phyloP scores from a whole-genome alignment of 352 stramenopile species.

The Stramenopiles sp. region DNA sequence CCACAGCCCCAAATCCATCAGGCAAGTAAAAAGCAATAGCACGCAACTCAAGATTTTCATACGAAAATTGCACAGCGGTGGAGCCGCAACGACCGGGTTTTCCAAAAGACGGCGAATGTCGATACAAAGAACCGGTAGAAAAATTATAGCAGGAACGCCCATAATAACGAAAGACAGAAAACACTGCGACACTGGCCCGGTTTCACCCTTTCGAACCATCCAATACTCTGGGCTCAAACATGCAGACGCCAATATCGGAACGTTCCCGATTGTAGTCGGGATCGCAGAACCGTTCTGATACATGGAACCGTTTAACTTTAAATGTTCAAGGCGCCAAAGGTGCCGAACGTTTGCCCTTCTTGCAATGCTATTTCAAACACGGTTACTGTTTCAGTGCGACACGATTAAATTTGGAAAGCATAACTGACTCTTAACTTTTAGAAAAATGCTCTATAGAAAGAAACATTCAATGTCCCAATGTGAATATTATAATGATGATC shows the following conservation, averaged over 20 bases:
- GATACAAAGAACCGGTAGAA: background rate
- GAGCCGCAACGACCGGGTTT: background rate
- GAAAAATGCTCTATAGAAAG: too few relatives aligned
- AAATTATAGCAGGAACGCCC: background rate
- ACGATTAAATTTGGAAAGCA: too few relatives aligned
- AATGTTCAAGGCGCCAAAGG: too few relatives aligned
- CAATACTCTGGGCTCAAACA: background rate
- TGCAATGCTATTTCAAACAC: too few relatives aligned
- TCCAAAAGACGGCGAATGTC: background rate
- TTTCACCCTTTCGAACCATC: background rate
- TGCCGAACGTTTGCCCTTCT: too few relatives aligned
- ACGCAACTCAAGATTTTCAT: background rate
- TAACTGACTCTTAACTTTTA: too few relatives aligned
- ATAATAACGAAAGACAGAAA: background rate
- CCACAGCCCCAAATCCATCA: background rate
- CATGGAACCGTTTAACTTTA: too few relatives aligned
- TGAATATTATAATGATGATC: too few relatives aligned
- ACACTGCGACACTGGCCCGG: background rate
- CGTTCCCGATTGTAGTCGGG: too few relatives aligned
- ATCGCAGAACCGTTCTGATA: too few relatives aligned
- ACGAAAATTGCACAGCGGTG: background rate
- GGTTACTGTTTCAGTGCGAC: too few relatives aligned
- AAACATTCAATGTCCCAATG: too few relatives aligned
- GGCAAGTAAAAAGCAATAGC: background rate
- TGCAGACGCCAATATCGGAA: background rate